Evolutionary conservation across 2,329 filamentous ascomycete genomes (phyloP), one percentile per base, ranked within the genome.

Genomic region (Sporothrix dimorphospora): DNA sequence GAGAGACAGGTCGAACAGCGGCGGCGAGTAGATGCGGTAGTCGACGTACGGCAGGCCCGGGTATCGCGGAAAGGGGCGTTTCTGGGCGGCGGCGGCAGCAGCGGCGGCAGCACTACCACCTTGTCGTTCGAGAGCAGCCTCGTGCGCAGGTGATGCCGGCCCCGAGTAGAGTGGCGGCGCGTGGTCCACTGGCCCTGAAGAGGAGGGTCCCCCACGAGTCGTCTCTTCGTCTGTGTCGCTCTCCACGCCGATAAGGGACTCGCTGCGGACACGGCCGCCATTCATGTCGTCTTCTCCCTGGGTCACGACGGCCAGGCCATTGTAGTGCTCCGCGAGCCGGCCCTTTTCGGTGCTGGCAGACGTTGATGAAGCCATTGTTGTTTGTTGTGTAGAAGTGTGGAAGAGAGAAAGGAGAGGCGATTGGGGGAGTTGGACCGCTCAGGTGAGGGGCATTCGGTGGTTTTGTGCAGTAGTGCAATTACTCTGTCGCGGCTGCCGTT

Each of bases 1-100:
- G 11, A 80, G 72, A 0, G 85, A 87, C 3, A 88, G 80, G 59
- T 83, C 83, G 77, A 88, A 88, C 45, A 85, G 80, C 4, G 85
- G 83, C 19, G 85, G 86, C 7, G 80, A 80, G 78, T 89, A 89
- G 21, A 85, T 81, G n/a, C 82, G 81, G 78, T 87, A 87, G 78
- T 87, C 84, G 19, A 87, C 76, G 27, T 77, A 77, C 0, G 85
- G 85, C 6, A 87, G 81, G 7, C 85, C 85, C 1, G 83, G 82
- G 74, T 86, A 85, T 34, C 79, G 79, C 55, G 81, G 81, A 3
- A 78, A 34, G 11, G 19, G 65, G 14, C 77, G 79, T 24, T 49
- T 75, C 51, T 79, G 27, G 73, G 70, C 47, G 47, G 65, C 38
- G 51, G 73, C 67, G 12, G 66, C 55, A 57, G 63, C 42, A 53